Evolutionary conservation across 441 rosid species (phyloP).

Genomic region (Pelargonium citronellum): DNA sequence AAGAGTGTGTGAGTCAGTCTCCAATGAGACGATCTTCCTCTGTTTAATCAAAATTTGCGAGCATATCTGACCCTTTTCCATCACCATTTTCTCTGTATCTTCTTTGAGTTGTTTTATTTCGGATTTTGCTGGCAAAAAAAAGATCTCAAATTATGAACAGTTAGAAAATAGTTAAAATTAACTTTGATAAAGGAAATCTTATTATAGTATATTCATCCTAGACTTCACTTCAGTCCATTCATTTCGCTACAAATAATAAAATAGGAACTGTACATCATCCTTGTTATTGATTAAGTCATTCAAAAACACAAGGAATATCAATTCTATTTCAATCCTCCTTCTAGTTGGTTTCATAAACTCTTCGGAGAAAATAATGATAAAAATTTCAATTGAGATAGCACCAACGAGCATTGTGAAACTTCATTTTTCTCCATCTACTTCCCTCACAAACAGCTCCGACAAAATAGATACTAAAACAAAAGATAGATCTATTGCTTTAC

Average conservation of each 20-base stretch:
- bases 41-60: constrained; percentile 50
- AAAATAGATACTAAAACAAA: background rate
- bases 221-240: background rate
- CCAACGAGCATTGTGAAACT: background rate
- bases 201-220: background rate
- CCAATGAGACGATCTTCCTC: constrained; percentile 44
- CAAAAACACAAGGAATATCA: background rate
- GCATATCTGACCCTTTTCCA: constrained; percentile 50
- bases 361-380: background rate
- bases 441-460: background rate
- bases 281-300: background rate
- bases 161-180: background rate
- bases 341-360: background rate
- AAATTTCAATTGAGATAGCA: background rate
- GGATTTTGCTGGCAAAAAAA: constrained; percentile 44
- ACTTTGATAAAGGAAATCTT: background rate
- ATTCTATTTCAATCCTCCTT: background rate
- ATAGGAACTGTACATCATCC: background rate
- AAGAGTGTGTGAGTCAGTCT: constrained; percentile 54
- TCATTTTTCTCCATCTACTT: no score
- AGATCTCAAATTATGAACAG: background rate
- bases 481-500: background rate
- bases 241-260: background rate
- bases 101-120: constrained; percentile 38
- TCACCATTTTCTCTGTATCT: constrained; percentile 45